phyloP scores from a whole-genome alignment of 805 yeast species.

The Wickerhamomyces chambardii region DNA sequence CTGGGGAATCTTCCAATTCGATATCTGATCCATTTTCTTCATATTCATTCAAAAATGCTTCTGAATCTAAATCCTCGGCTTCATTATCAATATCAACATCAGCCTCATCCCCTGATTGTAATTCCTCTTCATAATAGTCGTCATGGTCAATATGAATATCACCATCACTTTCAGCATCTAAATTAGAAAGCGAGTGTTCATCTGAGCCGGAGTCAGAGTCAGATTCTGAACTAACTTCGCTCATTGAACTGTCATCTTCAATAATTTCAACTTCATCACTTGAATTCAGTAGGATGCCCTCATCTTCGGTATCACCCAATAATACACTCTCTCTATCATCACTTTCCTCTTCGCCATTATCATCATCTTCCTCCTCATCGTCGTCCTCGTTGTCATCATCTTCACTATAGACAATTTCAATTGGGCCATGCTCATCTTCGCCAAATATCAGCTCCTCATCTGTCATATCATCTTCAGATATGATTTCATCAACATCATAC shows the following conservation, averaged over 20 bases:
- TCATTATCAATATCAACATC: slow-evolving; percentile 1
- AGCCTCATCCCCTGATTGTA: too few species aligned
- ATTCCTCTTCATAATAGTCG: too few species aligned
- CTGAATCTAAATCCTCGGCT: slow-evolving; percentile 7
- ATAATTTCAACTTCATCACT: slow-evolving; percentile 20
- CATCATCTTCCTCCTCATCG: slow-evolving; percentile 20
- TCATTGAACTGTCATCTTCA: slow-evolving; percentile 7
- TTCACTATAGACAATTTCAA: slow-evolving; percentile 24
- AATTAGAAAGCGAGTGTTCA: too few species aligned
- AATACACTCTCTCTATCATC: too few species aligned
- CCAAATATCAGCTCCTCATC: slow-evolving; percentile 27
- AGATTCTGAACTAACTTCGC: slow-evolving; percentile 17
- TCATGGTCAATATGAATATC: slow-evolving; percentile 1
- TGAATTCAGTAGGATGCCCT: slow-evolving; percentile 3
- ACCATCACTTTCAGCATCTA: slow-evolving; percentile 1
- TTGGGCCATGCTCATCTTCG: slow-evolving; percentile 16
- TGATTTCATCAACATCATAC: slow-evolving; percentile 78
- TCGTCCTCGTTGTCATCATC: slow-evolving; percentile 23
- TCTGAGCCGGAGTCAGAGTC: too few species aligned
- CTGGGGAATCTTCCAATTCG: background rate
- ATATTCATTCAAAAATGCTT: background rate
- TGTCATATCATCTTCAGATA: slow-evolving; percentile 52
- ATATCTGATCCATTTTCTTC: background rate
- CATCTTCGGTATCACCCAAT: slow-evolving; percentile 19
- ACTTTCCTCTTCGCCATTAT: slow-evolving; percentile 17